These are phyloP conservation scores for Heritiera littoralis DNA, from an alignment of 345 rosid genomes.

Conservation along the genomic window DNA sequence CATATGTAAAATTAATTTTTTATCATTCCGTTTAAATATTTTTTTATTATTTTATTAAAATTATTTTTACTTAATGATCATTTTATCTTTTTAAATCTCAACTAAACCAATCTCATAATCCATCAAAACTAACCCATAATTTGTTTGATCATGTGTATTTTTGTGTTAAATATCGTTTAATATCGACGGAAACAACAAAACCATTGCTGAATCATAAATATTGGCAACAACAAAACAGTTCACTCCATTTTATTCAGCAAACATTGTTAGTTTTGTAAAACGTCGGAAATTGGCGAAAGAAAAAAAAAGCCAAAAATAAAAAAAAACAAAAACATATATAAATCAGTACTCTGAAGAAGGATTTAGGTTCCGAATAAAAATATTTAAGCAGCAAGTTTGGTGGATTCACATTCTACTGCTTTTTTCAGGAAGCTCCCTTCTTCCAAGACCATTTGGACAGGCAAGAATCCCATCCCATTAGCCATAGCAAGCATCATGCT, in stretches of 20 bases:
- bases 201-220: background rate
- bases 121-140: too few relatives aligned
- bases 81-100: too few relatives aligned
- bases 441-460: conserved; percentile 53
- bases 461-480: conserved; percentile 48
- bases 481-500: conserved; percentile 53
- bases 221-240: background rate
- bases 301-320: background rate
- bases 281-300: background rate
- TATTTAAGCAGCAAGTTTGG: conserved; percentile 18
- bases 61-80: too few relatives aligned
- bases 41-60: too few relatives aligned
- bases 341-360: background rate
- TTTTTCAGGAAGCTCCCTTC: conserved; percentile 47
- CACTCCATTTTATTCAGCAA: background rate
- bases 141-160: too few relatives aligned
- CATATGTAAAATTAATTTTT: too few relatives aligned
- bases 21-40: too few relatives aligned
- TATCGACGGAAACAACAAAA: background rate
- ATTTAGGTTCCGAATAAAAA: background rate
- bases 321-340: background rate
- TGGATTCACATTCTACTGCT: conserved; percentile 46
- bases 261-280: background rate
- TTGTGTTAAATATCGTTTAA: too few relatives aligned
- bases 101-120: too few relatives aligned